Percentiles rank a stretch among this genome's conserved stretches.
These are phyloP conservation scores for Calonectria pseudoturangicola DNA, from an alignment of 2,329 filamentous ascomycete genomes.

Conservation along the genomic window DNA sequence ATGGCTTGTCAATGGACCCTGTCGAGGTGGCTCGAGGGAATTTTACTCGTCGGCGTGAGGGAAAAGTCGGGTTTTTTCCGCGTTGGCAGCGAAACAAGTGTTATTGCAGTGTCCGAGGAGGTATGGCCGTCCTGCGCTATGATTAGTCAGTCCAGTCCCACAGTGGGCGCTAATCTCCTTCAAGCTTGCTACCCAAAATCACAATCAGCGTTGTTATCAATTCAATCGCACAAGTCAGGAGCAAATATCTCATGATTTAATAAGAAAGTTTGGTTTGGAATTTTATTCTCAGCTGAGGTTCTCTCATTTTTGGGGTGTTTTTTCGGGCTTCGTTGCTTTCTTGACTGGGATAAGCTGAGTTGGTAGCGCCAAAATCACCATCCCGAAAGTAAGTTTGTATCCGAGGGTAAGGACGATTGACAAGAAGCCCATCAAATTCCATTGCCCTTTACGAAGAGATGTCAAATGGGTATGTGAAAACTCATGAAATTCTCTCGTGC, in stretches of 20 bases:
- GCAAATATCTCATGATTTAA: not conserved
- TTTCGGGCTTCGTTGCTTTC: not conserved
- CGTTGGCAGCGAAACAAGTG: slow-evolving; percentile 46
- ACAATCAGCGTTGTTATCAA: not conserved
- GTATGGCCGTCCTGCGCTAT: not conserved
- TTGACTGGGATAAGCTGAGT: not conserved
- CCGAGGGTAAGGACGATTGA: too few relatives aligned
- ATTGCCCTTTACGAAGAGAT: too few relatives aligned
- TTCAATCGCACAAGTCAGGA: not conserved
- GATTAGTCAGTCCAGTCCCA: not conserved
- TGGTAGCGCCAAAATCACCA: too few relatives aligned
- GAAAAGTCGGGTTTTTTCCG: slow-evolving; percentile 62
- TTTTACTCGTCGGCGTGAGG: slow-evolving; percentile 60
- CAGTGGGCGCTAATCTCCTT: not conserved
- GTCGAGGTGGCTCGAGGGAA: slow-evolving; percentile 63
- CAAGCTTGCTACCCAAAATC: not conserved
- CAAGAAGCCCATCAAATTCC: too few relatives aligned
- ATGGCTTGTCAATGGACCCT: slow-evolving; percentile 68
- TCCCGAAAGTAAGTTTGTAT: too few relatives aligned
- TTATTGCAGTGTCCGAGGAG: slow-evolving; percentile 33
- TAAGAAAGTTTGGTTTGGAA: not conserved
- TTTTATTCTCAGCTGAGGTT: not conserved
- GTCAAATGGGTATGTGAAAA: too few relatives aligned
- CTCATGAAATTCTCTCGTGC: too few relatives aligned
- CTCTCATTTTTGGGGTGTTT: not conserved